Base-by-base conservation (phyloP, 352 stramenopile genomes). In the Blastocystis sp. region DNA sequence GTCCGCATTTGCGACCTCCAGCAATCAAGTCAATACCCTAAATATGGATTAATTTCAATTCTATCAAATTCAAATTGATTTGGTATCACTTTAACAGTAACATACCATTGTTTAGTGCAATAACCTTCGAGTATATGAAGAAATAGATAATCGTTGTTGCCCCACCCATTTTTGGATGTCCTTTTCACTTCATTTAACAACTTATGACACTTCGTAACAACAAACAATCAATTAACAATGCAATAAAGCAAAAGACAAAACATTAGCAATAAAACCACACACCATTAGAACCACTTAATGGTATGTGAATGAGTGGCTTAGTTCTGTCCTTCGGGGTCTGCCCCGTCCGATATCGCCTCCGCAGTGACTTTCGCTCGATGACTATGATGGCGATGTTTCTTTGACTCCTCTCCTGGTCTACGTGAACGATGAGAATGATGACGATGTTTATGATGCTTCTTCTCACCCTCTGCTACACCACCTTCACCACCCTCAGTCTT, bases 281-380 rank as follows among this genome's bases (percentile, higher is more conserved):
- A 84, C 40, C 54, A 56, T 69, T 84, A 84, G 73, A 84, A 84
- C 73, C 73, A 84, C 73, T 84, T 84, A 84, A 69, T 57, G 42
- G 59, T 30, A 48, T 66, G 30, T 42, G 24, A n/a, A 84, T 42
- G 48, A 66, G 33, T 9, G 19, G 30, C 53, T 84, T 66, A 66
- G 27, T 40, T 64, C 73, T 62, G 27, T 24, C 27, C 30, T 35
- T 30, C 22, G 22, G 54, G 51, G 19, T 53, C 73, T 44, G 51
- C 73, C 53, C 15, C 40, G 22, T 68, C 53, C 53, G 48, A 30
- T 37, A 66, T 64, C 33, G 40, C 44, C 42, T 81, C 64, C 69
- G 62, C 33, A 7, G 11, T 51, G 15, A 5, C 37, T n/a, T 78
- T 84, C 51, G 51, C 15, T 58, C 66, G 30, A n/a, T 53, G 30